Base-by-base conservation (phyloP, 2,329 filamentous ascomycete species). In the Bipolaris sorokiniana region DNA sequence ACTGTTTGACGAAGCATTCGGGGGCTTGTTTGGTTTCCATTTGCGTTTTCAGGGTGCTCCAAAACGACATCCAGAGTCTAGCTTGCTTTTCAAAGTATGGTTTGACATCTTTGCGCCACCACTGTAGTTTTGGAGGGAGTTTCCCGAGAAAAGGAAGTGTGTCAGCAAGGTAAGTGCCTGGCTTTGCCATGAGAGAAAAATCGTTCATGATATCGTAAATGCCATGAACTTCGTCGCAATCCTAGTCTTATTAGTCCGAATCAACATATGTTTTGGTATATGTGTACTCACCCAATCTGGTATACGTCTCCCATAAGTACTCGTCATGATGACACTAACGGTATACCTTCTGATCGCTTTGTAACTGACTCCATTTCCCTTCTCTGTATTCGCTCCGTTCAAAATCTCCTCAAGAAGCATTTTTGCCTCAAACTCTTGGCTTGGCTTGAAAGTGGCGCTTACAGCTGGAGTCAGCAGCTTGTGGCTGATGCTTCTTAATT, bases 391-490 rank as follows among this genome's bases (percentile, higher is more conserved):
- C 40, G 69, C 66, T 0, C 61, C 67, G 49, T 76, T 77, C 13
- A 75, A 56, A 0, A 82, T 57, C 51, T 82, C 78, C 55, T 71
- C 73, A 4, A 81, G 59, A 34, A 82, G 60, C 61, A 81, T 77
- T 61, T 79, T 81, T 0, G 74, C 68, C 65, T 82, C 80, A 55
- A 77, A 81, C 51, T 81, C 77, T 58, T 82, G 80, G 38, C 70
- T 76, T 2, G 80, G 79, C 37, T 75, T 69, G 54, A 81, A 82
- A 1, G 70, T 75, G 4, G 68, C 67, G 9, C 77, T 77, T 52
- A 73, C 73, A 18, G 62, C 71, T 10, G 68, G 68, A 26, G 78
- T 77, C 36, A 77, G 57, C 6, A 81, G 54, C 58, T 72, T 70
- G 62, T 76, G 79, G 31, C 73, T 70, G n/a, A 80, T 71, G 1